These are phyloP conservation scores for Pseudogymnoascus verrucosus DNA, from an alignment of 2,329 filamentous ascomycete genomes.

Conservation along the genomic window DNA sequence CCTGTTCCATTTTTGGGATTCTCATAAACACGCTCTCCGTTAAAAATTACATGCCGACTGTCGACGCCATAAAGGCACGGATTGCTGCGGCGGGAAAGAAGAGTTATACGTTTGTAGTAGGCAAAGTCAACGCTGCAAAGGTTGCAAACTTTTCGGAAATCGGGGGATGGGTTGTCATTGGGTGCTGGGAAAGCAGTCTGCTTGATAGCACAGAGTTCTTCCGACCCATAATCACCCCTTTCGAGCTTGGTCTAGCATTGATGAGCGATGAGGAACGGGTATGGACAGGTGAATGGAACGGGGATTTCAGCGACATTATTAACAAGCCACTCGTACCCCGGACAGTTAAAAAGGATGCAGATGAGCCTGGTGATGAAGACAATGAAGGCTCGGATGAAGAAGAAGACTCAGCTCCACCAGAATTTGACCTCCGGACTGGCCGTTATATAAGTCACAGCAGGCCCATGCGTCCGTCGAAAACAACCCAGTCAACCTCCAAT, in stretches of 20 bases:
- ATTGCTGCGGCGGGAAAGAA: slow-evolving; percentile 84
- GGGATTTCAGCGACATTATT: slow-evolving; percentile 60
- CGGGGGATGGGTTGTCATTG: slow-evolving; percentile 93
- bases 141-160: slow-evolving; percentile 94
- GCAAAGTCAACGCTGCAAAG: slow-evolving; percentile 92
- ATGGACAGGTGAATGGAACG: slow-evolving; percentile 86
- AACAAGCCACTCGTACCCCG: slow-evolving; percentile 11
- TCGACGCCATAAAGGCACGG: slow-evolving; percentile 62
- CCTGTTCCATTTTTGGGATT: slow-evolving; percentile 81
- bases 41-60: slow-evolving; percentile 76
- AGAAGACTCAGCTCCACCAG: slow-evolving; percentile 71
- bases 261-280: slow-evolving; percentile 65
- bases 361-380: slow-evolving; percentile 11
- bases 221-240: slow-evolving; percentile 87
- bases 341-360: slow-evolving; percentile 23
- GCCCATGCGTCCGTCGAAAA: slow-evolving; percentile 50
- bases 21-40: slow-evolving; percentile 93
- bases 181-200: slow-evolving; percentile 94
- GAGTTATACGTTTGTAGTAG: slow-evolving; percentile 91
- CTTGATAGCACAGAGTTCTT: slow-evolving; percentile 86
- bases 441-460: slow-evolving; percentile 71
- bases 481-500: not conserved
- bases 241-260: slow-evolving; percentile 76
- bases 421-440: slow-evolving; percentile 87
- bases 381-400: slow-evolving; percentile 44